A percentile compares a stretch with the other conserved stretches of the same genome.
These are phyloP conservation scores for Boletales sp. DNA, from an alignment of 768 basidiomycete genomes.

Conservation along the genomic window DNA sequence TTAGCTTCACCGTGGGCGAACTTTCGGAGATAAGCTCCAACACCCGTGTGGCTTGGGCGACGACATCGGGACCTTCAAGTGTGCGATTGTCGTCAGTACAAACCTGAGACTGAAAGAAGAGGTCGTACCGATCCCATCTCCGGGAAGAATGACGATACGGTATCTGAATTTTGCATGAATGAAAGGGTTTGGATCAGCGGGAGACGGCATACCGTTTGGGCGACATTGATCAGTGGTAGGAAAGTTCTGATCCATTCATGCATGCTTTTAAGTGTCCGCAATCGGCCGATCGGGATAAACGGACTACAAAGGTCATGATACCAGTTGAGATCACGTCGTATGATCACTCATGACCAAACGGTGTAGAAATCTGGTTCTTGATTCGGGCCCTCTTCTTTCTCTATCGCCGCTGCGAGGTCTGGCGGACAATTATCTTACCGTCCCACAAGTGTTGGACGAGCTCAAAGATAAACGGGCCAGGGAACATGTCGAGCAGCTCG, in stretches of 20 bases:
- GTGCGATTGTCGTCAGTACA: not conserved
- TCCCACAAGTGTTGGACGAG: constrained; percentile 87
- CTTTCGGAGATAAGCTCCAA: constrained; percentile 66
- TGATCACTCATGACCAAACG: constrained; percentile 34
- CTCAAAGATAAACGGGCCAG: constrained; percentile 84
- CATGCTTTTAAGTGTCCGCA: too few relatives aligned
- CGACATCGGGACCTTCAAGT: constrained; percentile 80
- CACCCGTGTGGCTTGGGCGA: constrained; percentile 79
- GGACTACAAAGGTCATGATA: not conserved
- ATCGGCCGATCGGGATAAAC: not conserved
- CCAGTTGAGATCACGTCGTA: too few relatives aligned
- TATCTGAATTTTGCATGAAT: constrained; percentile 47
- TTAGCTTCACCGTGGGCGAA: constrained; percentile 64
- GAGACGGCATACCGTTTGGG: constrained; percentile 40
- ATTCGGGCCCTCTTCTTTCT: constrained; percentile 90
- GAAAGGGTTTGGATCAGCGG: not conserved
- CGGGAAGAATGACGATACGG: constrained; percentile 85
- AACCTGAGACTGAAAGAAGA: not conserved
- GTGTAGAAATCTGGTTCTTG: constrained; percentile 82
- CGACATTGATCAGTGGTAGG: constrained; percentile 31
- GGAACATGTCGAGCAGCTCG: constrained; percentile 80
- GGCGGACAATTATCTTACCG: constrained; percentile 81
- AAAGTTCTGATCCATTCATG: not conserved
- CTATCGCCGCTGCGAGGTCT: constrained; percentile 87
- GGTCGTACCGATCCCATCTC: constrained; percentile 89